A percentile compares a stretch with the other conserved stretches of the same genome.
Evolutionary conservation across 2,329 filamentous ascomycete species (phyloP).

Genomic region (Apiospora phragmitis): DNA sequence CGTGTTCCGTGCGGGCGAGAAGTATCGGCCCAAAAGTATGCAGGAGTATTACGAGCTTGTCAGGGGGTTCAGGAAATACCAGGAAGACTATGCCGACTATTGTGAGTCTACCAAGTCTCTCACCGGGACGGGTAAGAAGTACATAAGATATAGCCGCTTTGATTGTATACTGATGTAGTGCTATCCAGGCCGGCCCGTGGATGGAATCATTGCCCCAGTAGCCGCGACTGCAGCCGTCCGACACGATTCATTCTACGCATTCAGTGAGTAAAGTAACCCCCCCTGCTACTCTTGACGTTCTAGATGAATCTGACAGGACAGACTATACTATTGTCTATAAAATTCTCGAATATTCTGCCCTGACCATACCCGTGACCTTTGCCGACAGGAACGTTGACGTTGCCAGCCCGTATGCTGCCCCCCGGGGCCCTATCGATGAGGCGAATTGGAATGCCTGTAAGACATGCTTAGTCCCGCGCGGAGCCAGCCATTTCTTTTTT

Average conservation of each 20-base stretch:
- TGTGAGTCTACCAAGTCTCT: not conserved
- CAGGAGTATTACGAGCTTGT: not conserved
- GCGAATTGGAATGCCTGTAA: not conserved
- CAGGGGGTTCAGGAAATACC: not conserved
- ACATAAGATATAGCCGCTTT: not conserved
- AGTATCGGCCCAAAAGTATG: not conserved
- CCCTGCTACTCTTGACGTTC: not conserved
- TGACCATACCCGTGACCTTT: not conserved
- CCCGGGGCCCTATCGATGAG: not conserved
- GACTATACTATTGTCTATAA: not conserved
- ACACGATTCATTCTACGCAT: not conserved
- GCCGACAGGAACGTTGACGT: not conserved
- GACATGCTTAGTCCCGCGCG: not conserved
- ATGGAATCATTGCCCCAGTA: not conserved
- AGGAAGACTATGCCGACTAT: not conserved
- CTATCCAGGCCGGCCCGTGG: not conserved
- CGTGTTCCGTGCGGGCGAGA: not conserved
- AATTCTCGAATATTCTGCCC: not conserved
- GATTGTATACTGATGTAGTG: not conserved
- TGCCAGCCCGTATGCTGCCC: not conserved
- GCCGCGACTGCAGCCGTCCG: not conserved
- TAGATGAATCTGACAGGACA: not conserved
- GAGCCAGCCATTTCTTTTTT: not conserved
- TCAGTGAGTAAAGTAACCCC: not conserved
- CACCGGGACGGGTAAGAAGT: not conserved